Evolutionary conservation across 2,329 filamentous ascomycete species (phyloP).

Genomic region (Fusarium ambrosium): DNA sequence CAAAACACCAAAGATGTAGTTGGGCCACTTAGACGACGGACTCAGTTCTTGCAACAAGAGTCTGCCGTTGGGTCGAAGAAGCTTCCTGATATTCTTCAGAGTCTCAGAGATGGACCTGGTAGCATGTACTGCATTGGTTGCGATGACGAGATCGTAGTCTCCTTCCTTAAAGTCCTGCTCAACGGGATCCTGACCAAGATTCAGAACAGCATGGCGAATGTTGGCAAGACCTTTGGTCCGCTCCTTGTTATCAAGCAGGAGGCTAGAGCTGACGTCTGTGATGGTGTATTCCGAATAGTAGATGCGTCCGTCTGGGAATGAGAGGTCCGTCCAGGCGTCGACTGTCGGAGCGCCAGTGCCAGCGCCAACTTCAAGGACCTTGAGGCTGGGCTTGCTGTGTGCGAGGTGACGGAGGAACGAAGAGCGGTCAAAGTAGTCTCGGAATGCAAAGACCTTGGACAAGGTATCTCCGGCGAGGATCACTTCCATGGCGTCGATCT

Average conservation of each 20-base stretch:
- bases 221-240: slow-evolving; percentile 35
- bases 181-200: slow-evolving; percentile 1
- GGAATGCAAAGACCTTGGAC: slow-evolving; percentile 46
- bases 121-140: slow-evolving; percentile 50
- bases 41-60: slow-evolving; percentile 50
- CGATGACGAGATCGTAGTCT: slow-evolving; percentile 9
- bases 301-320: slow-evolving; percentile 19
- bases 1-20: slow-evolving; percentile 49
- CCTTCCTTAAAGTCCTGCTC: slow-evolving; percentile 6
- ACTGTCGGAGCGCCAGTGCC: slow-evolving; percentile 55
- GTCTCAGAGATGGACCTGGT: slow-evolving; percentile 47
- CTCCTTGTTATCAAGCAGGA: slow-evolving; percentile 47
- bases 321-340: slow-evolving; percentile 47
- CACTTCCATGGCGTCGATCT: slow-evolving; percentile 47
- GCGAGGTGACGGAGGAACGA: slow-evolving; percentile 38
- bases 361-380: slow-evolving; percentile 58
- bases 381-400: slow-evolving; percentile 47
- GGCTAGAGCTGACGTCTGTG: slow-evolving; percentile 49
- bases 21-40: slow-evolving; percentile 41
- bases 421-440: slow-evolving; percentile 41
- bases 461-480: slow-evolving; percentile 50
- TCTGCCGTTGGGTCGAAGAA: slow-evolving; percentile 51
- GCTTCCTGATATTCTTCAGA: slow-evolving; percentile 50
- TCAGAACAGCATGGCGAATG: slow-evolving; percentile 20
- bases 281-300: slow-evolving; percentile 48